phyloP scores from a whole-genome alignment of 2,329 filamentous ascomycete genomes.

The Helotiales sp. region DNA sequence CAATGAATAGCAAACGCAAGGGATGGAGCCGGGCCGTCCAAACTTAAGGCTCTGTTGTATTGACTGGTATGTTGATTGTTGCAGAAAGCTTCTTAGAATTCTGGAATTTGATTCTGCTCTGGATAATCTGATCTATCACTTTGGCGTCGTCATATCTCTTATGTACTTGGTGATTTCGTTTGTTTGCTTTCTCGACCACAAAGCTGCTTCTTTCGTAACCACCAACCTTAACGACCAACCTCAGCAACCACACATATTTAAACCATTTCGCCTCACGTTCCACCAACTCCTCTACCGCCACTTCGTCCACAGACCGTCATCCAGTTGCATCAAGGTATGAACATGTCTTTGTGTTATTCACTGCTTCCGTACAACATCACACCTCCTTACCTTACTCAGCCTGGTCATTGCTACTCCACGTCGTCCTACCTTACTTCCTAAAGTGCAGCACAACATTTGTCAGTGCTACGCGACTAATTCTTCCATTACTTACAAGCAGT shows the following conservation, averaged over 20 bases:
- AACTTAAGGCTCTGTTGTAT: no score
- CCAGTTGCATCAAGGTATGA: not conserved
- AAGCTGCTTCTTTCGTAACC: no score
- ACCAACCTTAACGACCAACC: no score
- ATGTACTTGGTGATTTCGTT: not conserved
- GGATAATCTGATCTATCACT: not conserved
- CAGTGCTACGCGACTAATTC: not conserved
- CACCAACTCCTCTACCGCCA: not conserved
- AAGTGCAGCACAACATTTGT: not conserved
- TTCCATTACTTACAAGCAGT: not conserved
- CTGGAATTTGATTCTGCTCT: no score
- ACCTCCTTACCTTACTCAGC: not conserved
- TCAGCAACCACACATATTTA: not conserved
- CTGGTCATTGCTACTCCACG: not conserved
- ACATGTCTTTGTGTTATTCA: not conserved
- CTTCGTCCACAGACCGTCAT: not conserved
- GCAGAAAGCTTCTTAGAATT: no score
- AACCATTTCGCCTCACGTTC: not conserved
- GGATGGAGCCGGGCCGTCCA: no score
- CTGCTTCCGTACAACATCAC: not conserved
- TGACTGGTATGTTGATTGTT: no score
- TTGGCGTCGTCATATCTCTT: not conserved
- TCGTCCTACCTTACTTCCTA: not conserved
- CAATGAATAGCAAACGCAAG: not conserved
- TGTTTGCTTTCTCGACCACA: not conserved